phyloP scores from a whole-genome alignment of 2,329 filamentous ascomycete genomes.

The Microdochium bolleyi region DNA sequence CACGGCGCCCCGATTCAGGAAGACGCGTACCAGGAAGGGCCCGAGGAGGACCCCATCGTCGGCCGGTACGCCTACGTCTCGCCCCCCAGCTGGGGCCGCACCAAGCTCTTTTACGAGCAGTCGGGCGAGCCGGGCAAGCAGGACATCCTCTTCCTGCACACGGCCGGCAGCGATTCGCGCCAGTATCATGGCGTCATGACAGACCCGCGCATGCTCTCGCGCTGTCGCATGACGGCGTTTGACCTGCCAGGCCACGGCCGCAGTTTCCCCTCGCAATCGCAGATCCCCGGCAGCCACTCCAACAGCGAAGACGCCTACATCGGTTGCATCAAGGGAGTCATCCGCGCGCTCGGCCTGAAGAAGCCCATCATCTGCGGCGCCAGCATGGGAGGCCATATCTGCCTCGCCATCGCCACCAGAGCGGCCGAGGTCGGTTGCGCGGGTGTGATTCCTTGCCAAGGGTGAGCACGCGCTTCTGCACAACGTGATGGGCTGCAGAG shows the following conservation, averaged over 20 bases:
- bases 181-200: constrained; percentile 46
- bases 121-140: constrained; percentile 33
- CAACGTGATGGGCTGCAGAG: no score
- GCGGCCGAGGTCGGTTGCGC: constrained; percentile 35
- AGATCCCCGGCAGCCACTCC: constrained; percentile 33
- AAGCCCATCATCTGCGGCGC: constrained; percentile 40
- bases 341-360: constrained; percentile 31
- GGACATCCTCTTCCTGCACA: constrained; percentile 34
- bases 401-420: constrained; percentile 35
- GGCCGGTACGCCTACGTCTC: constrained; percentile 37
- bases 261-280: constrained; percentile 33
- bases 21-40: constrained; percentile 23
- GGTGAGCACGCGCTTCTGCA: no score
- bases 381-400: constrained; percentile 41
- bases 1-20: constrained; percentile 29
- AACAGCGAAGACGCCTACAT: constrained; percentile 38
- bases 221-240: constrained; percentile 39
- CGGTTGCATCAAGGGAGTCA: constrained; percentile 32
- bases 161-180: constrained; percentile 34
- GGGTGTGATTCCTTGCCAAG: constrained; percentile 28
- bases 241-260: constrained; percentile 40
- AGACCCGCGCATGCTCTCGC: constrained; percentile 33
- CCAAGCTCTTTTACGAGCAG: constrained; percentile 40
- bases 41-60: constrained; percentile 32
- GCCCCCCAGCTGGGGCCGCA: constrained; percentile 35